Evolutionary conservation across 495 filamentous ascomycete genomes (phyloP).

Genomic region (Penicillium atrosanguineum): DNA sequence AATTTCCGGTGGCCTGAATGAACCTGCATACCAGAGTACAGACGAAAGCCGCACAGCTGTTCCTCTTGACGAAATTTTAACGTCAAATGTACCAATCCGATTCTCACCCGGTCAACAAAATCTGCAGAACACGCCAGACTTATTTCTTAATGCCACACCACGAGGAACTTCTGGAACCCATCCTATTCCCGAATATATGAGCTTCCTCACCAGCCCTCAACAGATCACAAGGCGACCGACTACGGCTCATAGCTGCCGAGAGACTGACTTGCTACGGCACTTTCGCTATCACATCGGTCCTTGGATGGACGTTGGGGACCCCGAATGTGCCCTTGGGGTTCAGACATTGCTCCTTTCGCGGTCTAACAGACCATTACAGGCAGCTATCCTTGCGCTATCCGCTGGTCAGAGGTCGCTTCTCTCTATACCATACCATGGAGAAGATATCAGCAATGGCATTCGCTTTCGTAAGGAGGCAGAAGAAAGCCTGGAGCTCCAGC

Average conservation of each 20-base stretch:
- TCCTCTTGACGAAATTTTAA: slow-evolving; percentile 11
- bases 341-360: slow-evolving; percentile 23
- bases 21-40: not conserved
- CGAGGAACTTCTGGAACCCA: slow-evolving; percentile 1
- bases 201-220: not conserved
- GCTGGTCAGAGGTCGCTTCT: slow-evolving; percentile 17
- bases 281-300: slow-evolving; percentile 27
- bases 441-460: slow-evolving; percentile 12
- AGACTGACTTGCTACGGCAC: slow-evolving; percentile 25
- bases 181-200: not conserved
- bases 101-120: slow-evolving; percentile 2
- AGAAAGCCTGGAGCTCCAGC: slow-evolving; percentile 6
- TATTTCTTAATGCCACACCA: not conserved
- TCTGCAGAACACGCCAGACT: not conserved
- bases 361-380: slow-evolving; percentile 18
- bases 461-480: slow-evolving; percentile 22
- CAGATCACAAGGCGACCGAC: slow-evolving; percentile 1
- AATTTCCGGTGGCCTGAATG: not conserved
- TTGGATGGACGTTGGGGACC: slow-evolving; percentile 28
- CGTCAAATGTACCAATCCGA: not conserved
- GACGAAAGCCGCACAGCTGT: slow-evolving; percentile 5
- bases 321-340: slow-evolving; percentile 21
- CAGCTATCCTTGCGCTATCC: slow-evolving; percentile 21
- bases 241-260: slow-evolving; percentile 9
- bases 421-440: not conserved